These are phyloP conservation scores for Cystobasidium ongulense DNA, from an alignment of 768 basidiomycete species.

Conservation along the genomic window DNA sequence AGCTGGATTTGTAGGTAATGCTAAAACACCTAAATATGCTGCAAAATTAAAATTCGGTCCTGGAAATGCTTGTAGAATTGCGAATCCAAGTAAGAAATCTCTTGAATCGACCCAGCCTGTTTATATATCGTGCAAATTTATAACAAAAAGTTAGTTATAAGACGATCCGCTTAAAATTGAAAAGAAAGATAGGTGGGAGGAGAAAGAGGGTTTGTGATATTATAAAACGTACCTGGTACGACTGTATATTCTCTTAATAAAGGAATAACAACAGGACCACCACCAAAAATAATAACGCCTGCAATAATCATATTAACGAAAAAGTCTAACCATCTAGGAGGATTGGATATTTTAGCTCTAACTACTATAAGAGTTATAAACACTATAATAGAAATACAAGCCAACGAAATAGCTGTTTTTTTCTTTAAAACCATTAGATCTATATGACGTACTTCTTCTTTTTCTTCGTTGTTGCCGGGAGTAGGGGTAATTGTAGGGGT, in stretches of 20 bases:
- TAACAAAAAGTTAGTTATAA: too few relatives aligned
- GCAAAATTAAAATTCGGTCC: slow-evolving; percentile 56
- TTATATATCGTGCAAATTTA: neutral
- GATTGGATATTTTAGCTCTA: neutral
- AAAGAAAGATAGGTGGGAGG: too few relatives aligned
- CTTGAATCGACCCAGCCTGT: slow-evolving; percentile 53
- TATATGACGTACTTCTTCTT: too few relatives aligned
- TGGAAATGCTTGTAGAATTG: slow-evolving; percentile 52
- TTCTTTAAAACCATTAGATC: neutral
- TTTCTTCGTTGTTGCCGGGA: too few relatives aligned
- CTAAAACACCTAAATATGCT: slow-evolving; percentile 53
- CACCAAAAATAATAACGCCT: slow-evolving; percentile 52
- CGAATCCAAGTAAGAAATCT: slow-evolving; percentile 55
- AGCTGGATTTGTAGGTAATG: slow-evolving; percentile 42
- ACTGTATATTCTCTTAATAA: slow-evolving; percentile 54
- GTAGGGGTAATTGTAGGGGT: too few relatives aligned
- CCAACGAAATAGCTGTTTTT: neutral
- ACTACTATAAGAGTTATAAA: slow-evolving; percentile 6
- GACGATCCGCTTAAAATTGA: too few relatives aligned
- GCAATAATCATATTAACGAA: slow-evolving; percentile 53
- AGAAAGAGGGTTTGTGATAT: too few relatives aligned
- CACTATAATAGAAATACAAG: neutral
- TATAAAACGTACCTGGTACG: slow-evolving; percentile 40
- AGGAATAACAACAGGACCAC: slow-evolving; percentile 57
- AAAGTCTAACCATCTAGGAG: slow-evolving; percentile 41